phyloP scores from a whole-genome alignment of 768 basidiomycete species.

The Termitomyces heimii region DNA sequence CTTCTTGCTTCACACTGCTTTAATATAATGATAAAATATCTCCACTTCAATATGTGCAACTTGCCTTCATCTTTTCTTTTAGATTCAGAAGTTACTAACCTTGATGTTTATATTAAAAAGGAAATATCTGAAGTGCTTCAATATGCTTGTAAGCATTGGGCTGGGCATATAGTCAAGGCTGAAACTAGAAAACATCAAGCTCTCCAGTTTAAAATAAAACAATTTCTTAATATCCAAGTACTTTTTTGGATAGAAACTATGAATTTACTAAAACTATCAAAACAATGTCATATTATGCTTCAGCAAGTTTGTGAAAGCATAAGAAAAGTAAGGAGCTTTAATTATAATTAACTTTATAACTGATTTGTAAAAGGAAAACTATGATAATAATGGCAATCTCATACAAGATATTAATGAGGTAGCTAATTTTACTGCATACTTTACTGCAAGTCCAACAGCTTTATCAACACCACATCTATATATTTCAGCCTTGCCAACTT shows the following conservation, averaged over 20 bases:
- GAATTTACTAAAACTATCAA: constrained; percentile 14
- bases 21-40: too few species aligned
- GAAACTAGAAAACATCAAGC: not conserved
- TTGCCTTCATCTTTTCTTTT: not conserved
- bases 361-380: not conserved
- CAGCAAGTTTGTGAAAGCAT: constrained; percentile 8
- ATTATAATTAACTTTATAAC: not conserved
- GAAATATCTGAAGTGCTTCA: not conserved
- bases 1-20: too few species aligned
- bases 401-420: constrained; percentile 9
- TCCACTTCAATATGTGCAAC: too few species aligned
- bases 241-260: constrained; percentile 23
- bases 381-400: not conserved
- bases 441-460: constrained; percentile 8
- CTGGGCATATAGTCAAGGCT: not conserved
- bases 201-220: not conserved
- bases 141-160: constrained; percentile 1
- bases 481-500: constrained; percentile 17
- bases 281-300: constrained; percentile 15
- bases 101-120: not conserved
- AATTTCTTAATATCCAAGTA: constrained; percentile 11
- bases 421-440: constrained; percentile 14
- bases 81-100: not conserved
- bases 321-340: not conserved
- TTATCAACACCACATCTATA: constrained; percentile 17